These are phyloP conservation scores for Lodderomyces elongisporus DNA, from an alignment of 1,139 yeast genomes.

Conservation along the genomic window DNA sequence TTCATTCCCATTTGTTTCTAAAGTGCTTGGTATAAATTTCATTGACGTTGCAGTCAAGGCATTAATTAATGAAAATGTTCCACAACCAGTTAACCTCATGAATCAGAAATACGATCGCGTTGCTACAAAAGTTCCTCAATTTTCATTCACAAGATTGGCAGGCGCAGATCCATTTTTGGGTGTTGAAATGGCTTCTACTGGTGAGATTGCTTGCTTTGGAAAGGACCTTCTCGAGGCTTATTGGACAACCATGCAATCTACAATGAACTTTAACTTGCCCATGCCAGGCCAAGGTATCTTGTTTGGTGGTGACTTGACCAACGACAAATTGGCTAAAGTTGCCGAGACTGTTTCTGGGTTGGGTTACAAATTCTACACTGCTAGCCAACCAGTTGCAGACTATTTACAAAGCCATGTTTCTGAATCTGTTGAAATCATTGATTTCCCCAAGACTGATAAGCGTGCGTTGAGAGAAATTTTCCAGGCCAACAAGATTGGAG, in stretches of 20 bases:
- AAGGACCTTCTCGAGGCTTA: conserved; percentile 80
- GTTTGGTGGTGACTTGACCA: conserved; percentile 87
- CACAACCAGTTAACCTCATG: conserved; percentile 69
- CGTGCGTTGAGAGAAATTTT: conserved; percentile 89
- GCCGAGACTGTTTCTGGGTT: conserved; percentile 65
- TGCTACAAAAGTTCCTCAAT: conserved; percentile 93
- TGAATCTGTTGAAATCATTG: conserved; percentile 60
- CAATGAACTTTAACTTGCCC: conserved; percentile 95
- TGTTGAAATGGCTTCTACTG: conserved; percentile 98
- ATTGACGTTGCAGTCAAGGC: conserved; percentile 93
- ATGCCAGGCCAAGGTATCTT: conserved; percentile 83
- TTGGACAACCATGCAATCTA: conserved; percentile 95
- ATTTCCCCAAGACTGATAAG: conserved; percentile 89
- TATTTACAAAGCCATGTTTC: conserved; percentile 53
- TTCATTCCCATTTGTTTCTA: conserved; percentile 97
- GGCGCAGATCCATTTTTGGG: conserved; percentile 99
- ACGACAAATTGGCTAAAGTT: conserved; percentile 66
- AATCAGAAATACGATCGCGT: conserved; percentile 60
- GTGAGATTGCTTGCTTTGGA: conserved; percentile 97
- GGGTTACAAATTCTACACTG: conserved; percentile 79
- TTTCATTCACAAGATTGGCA: conserved; percentile 94
- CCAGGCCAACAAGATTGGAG: conserved; percentile 75
- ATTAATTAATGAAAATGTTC: conserved; percentile 66
- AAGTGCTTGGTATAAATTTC: conserved; percentile 89
- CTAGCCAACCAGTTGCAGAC: conserved; percentile 64